Percentiles rank a stretch among this genome's conserved stretches.
Evolutionary conservation across 176 grass and related monocot species (phyloP).

Genomic region (Avena atlantica): DNA sequence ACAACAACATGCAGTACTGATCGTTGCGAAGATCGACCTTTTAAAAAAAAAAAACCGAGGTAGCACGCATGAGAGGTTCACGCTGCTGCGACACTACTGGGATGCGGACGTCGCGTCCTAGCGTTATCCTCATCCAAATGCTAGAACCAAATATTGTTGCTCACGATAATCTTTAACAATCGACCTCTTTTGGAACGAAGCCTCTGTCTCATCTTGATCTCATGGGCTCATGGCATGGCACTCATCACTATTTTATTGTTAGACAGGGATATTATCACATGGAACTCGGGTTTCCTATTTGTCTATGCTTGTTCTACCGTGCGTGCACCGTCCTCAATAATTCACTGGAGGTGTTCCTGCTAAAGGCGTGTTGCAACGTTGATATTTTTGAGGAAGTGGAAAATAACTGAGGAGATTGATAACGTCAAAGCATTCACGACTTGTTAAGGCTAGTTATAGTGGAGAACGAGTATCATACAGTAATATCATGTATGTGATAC

Average conservation of each 20-base stretch:
- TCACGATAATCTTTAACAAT: neutral
- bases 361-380: neutral
- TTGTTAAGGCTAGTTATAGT: too few relatives aligned
- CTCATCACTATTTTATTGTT: neutral
- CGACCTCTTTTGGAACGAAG: neutral
- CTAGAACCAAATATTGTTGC: neutral
- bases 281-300: neutral
- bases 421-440: too few relatives aligned
- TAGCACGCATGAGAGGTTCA: neutral
- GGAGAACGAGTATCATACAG: too few relatives aligned
- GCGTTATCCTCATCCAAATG: neutral
- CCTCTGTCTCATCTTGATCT: neutral
- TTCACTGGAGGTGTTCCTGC: neutral
- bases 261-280: neutral
- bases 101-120: neutral
- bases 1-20: too few relatives aligned
- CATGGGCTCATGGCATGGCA: neutral
- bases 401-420: neutral
- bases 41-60: too few relatives aligned
- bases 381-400: neutral
- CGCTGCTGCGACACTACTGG: neutral
- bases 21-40: too few relatives aligned
- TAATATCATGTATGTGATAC: too few relatives aligned
- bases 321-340: neutral
- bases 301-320: neutral